phyloP scores from a whole-genome alignment of 176 grass and related monocot species.

The Elymus sibiricus region DNA sequence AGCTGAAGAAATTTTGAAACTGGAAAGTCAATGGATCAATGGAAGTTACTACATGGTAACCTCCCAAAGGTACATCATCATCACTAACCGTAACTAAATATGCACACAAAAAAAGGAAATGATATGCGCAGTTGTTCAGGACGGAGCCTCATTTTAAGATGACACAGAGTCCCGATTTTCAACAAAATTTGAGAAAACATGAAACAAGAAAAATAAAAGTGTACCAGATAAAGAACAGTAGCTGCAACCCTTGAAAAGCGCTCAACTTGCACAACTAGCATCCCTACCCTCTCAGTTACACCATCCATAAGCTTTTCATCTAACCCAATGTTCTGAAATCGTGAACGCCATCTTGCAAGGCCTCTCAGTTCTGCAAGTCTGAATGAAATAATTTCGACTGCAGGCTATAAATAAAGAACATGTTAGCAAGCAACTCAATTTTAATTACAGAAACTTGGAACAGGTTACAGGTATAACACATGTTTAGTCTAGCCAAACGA shows the following conservation, averaged over 20 bases:
- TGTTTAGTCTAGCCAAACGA: constrained; percentile 1
- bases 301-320: constrained; percentile 85
- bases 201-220: constrained; percentile 1
- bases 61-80: constrained; percentile 3
- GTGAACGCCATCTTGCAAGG: constrained; percentile 82
- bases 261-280: constrained; percentile 92
- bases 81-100: constrained; percentile 8
- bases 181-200: not conserved
- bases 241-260: constrained; percentile 74
- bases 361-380: constrained; percentile 87
- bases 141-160: constrained; percentile 20
- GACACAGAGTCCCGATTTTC: not conserved
- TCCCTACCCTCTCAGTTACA: constrained; percentile 78
- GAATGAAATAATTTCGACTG: constrained; percentile 90
- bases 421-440: not conserved
- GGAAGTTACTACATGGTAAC: constrained; percentile 43
- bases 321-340: constrained; percentile 81
- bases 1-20: constrained; percentile 98
- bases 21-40: constrained; percentile 41
- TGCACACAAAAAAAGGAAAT: not conserved
- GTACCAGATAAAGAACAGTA: constrained; percentile 81
- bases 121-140: not conserved
- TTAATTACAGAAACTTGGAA: not conserved
- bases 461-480: not conserved
- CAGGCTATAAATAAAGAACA: constrained; percentile 64